phyloP scores from a whole-genome alignment of 805 yeast genomes.

The Blastobotrys peoriensis region DNA sequence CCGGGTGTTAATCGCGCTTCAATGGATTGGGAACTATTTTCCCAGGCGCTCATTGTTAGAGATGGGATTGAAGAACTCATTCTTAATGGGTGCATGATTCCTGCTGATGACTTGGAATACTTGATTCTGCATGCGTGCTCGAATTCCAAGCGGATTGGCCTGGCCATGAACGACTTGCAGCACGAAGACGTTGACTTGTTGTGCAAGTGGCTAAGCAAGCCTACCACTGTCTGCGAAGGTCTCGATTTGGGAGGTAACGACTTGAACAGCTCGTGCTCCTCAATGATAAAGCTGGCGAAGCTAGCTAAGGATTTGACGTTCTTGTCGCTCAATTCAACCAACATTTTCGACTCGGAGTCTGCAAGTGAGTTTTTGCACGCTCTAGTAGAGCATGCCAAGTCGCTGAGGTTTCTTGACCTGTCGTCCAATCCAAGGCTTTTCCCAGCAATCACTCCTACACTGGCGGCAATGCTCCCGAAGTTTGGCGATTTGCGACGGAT shows the following conservation, averaged over 20 bases:
- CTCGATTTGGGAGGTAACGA: conserved; percentile 83
- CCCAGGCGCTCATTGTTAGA: conserved; percentile 59
- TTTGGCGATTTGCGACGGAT: conserved; percentile 59
- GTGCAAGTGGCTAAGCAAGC: conserved; percentile 50
- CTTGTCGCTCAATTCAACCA: conserved; percentile 62
- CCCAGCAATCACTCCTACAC: conserved; percentile 51
- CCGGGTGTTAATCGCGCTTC: conserved; percentile 50
- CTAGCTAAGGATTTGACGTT: conserved; percentile 34
- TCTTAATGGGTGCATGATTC: conserved; percentile 67
- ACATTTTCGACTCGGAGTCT: conserved; percentile 37
- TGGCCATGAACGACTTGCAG: conserved; percentile 66
- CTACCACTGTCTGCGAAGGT: conserved; percentile 49
- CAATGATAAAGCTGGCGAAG: conserved; percentile 14
- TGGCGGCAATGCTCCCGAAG: conserved; percentile 61
- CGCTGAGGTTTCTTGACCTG: conserved; percentile 66
- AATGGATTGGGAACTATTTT: conserved; percentile 77
- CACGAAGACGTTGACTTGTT: conserved; percentile 52
- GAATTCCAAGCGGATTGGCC: conserved; percentile 59
- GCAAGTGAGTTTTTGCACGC: conserved; percentile 44
- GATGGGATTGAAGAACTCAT: conserved; percentile 76
- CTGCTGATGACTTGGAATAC: conserved; percentile 40
- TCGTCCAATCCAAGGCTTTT: conserved; percentile 64
- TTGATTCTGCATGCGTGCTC: conserved; percentile 57
- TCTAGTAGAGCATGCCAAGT: conserved; percentile 47
- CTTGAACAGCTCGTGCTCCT: conserved; percentile 26